Conservation (phyloP, 164 flowering plant genomes). For the Berberis vulgaris region DNA sequence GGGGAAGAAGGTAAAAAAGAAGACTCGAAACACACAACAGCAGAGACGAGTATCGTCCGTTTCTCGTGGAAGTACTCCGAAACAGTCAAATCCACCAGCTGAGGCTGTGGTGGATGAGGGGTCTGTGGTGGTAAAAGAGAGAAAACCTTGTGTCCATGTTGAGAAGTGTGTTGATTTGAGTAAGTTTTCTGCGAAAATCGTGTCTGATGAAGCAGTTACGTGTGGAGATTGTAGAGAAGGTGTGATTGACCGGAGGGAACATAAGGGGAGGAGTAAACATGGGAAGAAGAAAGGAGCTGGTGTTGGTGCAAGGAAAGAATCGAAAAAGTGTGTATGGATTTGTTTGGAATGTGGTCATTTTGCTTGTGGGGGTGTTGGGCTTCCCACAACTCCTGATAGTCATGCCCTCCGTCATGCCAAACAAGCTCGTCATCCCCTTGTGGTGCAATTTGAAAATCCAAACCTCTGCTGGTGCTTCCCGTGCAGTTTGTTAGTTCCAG, state of each 20-base stretch:
- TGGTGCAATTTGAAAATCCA: constrained; percentile 58
- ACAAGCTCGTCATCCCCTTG: constrained; percentile 55
- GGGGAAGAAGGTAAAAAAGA: constrained; percentile 80
- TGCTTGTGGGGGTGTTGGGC: constrained; percentile 81
- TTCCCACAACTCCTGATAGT: constrained; percentile 52
- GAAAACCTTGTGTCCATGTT: constrained; percentile 49
- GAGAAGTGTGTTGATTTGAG: constrained; percentile 45
- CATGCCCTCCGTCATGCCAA: constrained; percentile 65
- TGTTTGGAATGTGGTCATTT: constrained; percentile 88
- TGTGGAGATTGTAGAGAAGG: constrained; percentile 75
- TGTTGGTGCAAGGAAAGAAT: constrained; percentile 26
- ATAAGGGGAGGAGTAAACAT: constrained; percentile 57
- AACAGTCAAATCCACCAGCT: constrained; percentile 10
- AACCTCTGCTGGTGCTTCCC: constrained; percentile 75
- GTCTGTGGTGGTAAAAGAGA: constrained; percentile 27
- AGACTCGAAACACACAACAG: constrained; percentile 37
- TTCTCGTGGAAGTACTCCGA: constrained; percentile 16
- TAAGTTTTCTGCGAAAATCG: constrained; percentile 32
- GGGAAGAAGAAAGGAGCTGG: constrained; percentile 43
- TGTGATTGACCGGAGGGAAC: constrained; percentile 31
- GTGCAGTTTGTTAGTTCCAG: constrained; percentile 46
- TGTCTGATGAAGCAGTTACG: constrained; percentile 23
- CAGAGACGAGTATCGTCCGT: constrained; percentile 30
- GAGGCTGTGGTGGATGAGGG: constrained; percentile 28
- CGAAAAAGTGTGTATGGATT: constrained; percentile 56